Conservation (phyloP, 306 rosid species). For the Carpinus fangiana region DNA sequence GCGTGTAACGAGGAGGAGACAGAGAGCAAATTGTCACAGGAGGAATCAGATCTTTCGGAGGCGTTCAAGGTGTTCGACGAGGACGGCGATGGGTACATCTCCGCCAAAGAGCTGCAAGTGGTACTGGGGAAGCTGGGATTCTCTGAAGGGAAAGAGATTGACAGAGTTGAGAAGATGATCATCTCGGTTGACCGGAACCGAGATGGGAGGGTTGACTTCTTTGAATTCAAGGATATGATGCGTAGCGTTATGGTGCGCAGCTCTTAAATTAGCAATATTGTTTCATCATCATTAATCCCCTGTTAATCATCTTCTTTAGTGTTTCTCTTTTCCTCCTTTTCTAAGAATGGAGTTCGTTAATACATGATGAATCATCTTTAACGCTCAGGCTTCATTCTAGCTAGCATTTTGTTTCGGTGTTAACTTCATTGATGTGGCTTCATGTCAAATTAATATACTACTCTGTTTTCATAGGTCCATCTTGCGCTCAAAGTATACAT, state of each 20-base stretch:
- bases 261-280: not conserved
- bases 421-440: too few relatives aligned
- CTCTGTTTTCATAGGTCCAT: too few relatives aligned
- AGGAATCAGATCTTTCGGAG: conserved; percentile 67
- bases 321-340: not conserved
- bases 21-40: conserved; percentile 22
- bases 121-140: conserved; percentile 75
- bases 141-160: conserved; percentile 59
- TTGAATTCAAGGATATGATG: conserved; percentile 91
- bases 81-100: conserved; percentile 80
- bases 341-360: too few relatives aligned
- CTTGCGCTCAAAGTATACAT: not conserved
- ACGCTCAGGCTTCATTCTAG: too few relatives aligned
- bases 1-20: not conserved
- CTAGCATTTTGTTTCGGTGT: too few relatives aligned
- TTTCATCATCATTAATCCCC: not conserved
- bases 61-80: conserved; percentile 93
- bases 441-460: too few relatives aligned
- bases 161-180: conserved; percentile 68
- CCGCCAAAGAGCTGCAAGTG: conserved; percentile 70
- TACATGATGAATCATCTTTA: too few relatives aligned
- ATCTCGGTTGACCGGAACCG: conserved; percentile 64
- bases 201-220: conserved; percentile 81
- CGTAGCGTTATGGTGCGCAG: conserved; percentile 37
- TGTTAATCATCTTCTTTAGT: not conserved